Evolutionary conservation across 1,284 basidiomycete genomes (phyloP).

Genomic region (Trametes sp.): DNA sequence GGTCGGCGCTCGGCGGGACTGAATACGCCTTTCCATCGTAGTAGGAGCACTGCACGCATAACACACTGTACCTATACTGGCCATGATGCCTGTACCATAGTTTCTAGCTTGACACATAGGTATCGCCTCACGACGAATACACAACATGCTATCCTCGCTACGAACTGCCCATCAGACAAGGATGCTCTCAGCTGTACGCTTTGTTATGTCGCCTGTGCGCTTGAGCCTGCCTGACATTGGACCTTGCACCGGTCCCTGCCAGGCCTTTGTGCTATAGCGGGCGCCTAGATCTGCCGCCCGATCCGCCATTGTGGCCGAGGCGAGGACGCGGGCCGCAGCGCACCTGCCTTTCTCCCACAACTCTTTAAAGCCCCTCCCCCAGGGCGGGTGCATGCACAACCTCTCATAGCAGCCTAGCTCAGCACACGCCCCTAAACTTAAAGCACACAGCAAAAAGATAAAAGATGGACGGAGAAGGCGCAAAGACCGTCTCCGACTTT

Average conservation of each 20-base stretch:
- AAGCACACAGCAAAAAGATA: slow-evolving; percentile 1
- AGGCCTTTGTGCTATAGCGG: slow-evolving; percentile 13
- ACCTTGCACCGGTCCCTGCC: too few relatives aligned
- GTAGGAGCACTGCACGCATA: too few relatives aligned
- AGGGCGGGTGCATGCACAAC: slow-evolving; percentile 22
- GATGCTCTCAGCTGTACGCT: background rate
- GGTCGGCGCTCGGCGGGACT: background rate
- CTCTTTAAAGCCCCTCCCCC: slow-evolving; percentile 23
- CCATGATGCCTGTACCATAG: too few relatives aligned
- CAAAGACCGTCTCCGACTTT: slow-evolving; percentile 29
- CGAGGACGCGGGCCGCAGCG: slow-evolving; percentile 22
- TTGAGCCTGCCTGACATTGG: too few relatives aligned
- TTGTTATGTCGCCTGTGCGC: background rate
- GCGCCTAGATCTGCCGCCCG: slow-evolving; percentile 25
- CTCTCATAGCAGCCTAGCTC: slow-evolving; percentile 16
- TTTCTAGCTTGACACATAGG: too few relatives aligned
- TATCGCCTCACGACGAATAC: too few relatives aligned
- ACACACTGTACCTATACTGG: background rate
- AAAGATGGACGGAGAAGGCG: slow-evolving; percentile 37
- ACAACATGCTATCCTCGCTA: too few relatives aligned
- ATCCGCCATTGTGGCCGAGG: slow-evolving; percentile 27
- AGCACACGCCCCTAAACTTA: slow-evolving; percentile 3
- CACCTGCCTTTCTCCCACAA: slow-evolving; percentile 1
- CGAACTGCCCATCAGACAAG: background rate
- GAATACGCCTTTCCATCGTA: background rate